Evolutionary conservation across 352 stramenopile genomes (phyloP), one percentile per base, ranked within the genome.

Genomic region (Phytophthora colocasiae): DNA sequence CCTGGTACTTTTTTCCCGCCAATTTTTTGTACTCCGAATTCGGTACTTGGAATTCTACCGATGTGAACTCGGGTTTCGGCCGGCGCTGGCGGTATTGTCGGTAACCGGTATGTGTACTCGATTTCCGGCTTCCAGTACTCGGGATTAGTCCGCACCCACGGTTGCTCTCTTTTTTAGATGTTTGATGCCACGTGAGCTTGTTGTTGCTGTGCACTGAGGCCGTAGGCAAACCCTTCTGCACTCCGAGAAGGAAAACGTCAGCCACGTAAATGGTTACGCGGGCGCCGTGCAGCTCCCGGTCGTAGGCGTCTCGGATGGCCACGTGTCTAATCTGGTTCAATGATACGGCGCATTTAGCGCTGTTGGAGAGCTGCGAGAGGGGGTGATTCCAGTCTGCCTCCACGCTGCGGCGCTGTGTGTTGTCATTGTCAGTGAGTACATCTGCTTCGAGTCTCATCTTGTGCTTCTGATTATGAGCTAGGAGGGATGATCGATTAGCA

Each of bases 271-370:
- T 49, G 15, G 57, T 66, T 5, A 67, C 63, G 6, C 57, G 65
- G 15, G 60, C 58, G 47, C 66, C 73, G 43, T 84, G 72, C 12
- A 69, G 43, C 4, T 60, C 53, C 39, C 71, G 62, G 22, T 72
- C 65, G 66, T 74, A 74, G 14, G 67, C 69, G 11, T 48, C 43
- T 24, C 40, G 41, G 41, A 91, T 75, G 40, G 71, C 67, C 27
- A 91, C 64, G 58, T 63, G 74, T 38, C 80, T 72, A 55, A 91
- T 78, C 63, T 88, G 80, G 68, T 89, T 89, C 48, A 91, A 69
- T 36, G 71, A 50, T 55, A 87, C 48, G 6, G 82, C 78, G 52
- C 59, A 79, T 49, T 75, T 85, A 44, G 73, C 74, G 58, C 69
- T 76, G 72, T 59, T 73, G 19, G 81, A 90, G 32, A 90, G 73